These are phyloP conservation scores for Lipomyces sp. DNA, from an alignment of 805 yeast genomes.

Conservation along the genomic window DNA sequence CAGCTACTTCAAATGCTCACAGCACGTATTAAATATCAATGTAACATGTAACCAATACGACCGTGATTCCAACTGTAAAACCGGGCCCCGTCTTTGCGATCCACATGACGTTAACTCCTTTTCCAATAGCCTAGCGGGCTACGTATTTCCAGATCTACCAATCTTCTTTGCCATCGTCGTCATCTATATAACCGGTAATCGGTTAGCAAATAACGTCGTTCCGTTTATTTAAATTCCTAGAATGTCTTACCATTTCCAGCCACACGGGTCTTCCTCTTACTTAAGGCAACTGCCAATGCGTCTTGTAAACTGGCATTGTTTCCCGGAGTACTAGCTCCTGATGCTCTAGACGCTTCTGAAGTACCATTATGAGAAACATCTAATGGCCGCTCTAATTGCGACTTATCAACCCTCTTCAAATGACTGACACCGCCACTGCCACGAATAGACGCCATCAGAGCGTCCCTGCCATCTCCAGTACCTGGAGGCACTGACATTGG, in stretches of 20 bases:
- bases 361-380: slow-evolving; percentile 43
- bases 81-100: neutral
- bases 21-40: neutral
- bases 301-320: slow-evolving; percentile 67
- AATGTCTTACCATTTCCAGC: slow-evolving; percentile 55
- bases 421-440: slow-evolving; percentile 74
- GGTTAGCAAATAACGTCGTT: neutral
- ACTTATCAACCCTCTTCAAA: slow-evolving; percentile 78
- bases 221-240: neutral
- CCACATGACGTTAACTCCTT: neutral
- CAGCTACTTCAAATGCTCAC: too few relatives aligned
- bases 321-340: slow-evolving; percentile 58
- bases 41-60: neutral
- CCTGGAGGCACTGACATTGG: slow-evolving; percentile 41
- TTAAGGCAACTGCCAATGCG: slow-evolving; percentile 86
- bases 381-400: slow-evolving; percentile 80
- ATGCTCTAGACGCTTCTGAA: slow-evolving; percentile 36
- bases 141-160: slow-evolving; percentile 13
- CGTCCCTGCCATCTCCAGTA: slow-evolving; percentile 71
- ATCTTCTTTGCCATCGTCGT: slow-evolving; percentile 26
- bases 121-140: neutral
- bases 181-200: slow-evolving; percentile 7
- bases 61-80: neutral
- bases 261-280: slow-evolving; percentile 79
- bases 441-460: slow-evolving; percentile 83